phyloP scores from a whole-genome alignment of 2,329 filamentous ascomycete genomes.

The Didymella pomorum region DNA sequence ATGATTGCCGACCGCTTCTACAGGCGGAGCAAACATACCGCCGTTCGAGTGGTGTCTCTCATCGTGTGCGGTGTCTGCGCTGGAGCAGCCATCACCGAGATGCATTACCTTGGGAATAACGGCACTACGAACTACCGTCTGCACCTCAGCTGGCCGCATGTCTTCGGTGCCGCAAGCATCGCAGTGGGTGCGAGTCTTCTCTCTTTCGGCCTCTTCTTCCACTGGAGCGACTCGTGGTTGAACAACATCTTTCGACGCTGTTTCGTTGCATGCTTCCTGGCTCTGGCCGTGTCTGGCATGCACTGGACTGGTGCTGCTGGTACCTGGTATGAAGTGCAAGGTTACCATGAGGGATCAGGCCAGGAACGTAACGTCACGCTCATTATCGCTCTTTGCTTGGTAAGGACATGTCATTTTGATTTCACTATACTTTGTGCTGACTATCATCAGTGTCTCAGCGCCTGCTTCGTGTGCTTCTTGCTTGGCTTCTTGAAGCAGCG shows the following conservation, averaged over 20 bases:
- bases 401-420: conserved; percentile 60
- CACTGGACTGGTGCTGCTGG: conserved; percentile 82
- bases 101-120: conserved; percentile 89
- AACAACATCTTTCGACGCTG: conserved; percentile 79
- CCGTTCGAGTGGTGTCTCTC: conserved; percentile 44
- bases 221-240: conserved; percentile 77
- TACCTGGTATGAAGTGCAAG: conserved; percentile 69
- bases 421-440: conserved; percentile 72
- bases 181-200: conserved; percentile 74
- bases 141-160: conserved; percentile 65
- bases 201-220: conserved; percentile 79
- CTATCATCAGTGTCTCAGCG: conserved; percentile 56
- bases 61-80: conserved; percentile 71
- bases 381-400: conserved; percentile 74
- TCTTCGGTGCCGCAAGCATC: conserved; percentile 75
- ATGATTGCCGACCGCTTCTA: conserved; percentile 65
- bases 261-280: conserved; percentile 71
- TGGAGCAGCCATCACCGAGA: conserved; percentile 78
- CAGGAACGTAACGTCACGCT: conserved; percentile 68
- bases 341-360: conserved; percentile 52
- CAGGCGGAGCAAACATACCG: conserved; percentile 36
- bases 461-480: conserved; percentile 50
- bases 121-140: conserved; percentile 80
- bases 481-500: conserved; percentile 50
- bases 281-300: conserved; percentile 82